phyloP scores from a whole-genome alignment of 768 basidiomycete genomes.

The Pholiota microspora region DNA sequence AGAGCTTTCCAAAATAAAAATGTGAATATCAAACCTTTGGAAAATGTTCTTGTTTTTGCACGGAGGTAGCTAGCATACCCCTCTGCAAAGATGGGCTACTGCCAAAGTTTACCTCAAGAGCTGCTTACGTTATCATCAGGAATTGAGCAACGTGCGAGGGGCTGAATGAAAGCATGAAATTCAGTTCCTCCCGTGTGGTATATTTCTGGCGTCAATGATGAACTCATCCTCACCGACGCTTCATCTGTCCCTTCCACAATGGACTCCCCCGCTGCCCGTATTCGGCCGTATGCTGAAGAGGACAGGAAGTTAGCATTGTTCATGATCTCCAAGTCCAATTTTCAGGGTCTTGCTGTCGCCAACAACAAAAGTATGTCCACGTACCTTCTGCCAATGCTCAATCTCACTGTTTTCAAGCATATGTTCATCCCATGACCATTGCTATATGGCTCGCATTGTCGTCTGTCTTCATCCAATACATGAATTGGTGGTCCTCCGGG shows the following conservation, averaged over 20 bases:
- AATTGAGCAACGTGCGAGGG: neutral
- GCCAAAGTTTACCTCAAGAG: too few species aligned
- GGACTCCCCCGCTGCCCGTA: conserved; percentile 42
- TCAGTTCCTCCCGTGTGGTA: neutral
- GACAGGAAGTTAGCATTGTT: conserved; percentile 68
- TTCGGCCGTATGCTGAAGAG: conserved; percentile 46
- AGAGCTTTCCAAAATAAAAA: too few species aligned
- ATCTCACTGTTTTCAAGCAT: conserved; percentile 34
- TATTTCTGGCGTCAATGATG: conserved; percentile 1
- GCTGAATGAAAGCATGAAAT: neutral
- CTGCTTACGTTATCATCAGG: neutral
- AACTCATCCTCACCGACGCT: neutral
- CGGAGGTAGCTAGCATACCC: too few species aligned
- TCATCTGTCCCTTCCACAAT: conserved; percentile 19
- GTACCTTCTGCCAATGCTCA: neutral
- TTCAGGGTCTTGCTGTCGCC: conserved; percentile 67
- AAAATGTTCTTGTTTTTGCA: too few species aligned
- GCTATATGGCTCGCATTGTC: conserved; percentile 62
- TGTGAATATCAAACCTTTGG: too few species aligned
- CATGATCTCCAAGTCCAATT: conserved; percentile 58
- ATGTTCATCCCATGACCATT: conserved; percentile 56
- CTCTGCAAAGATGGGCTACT: too few species aligned
- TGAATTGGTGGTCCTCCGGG: conserved; percentile 67
- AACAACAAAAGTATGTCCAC: conserved; percentile 52
- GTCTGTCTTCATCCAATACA: conserved; percentile 51